Evolutionary conservation across 345 rosid genomes (phyloP), one percentile per base, ranked within the genome.

Genomic region (Eutrema heterophyllum): DNA sequence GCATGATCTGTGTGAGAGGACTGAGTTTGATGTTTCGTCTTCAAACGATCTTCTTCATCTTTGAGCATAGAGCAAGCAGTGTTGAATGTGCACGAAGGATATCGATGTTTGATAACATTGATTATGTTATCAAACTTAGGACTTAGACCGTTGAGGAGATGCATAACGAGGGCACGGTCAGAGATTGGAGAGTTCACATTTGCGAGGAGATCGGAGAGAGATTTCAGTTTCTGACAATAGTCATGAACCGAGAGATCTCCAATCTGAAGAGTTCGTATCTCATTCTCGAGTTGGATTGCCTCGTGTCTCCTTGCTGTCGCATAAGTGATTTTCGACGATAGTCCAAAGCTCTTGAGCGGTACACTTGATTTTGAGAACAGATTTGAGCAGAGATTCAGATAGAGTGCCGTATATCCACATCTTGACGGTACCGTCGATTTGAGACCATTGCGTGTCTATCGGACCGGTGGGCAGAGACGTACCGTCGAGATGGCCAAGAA

Each of bases 281-380:
- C 66, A 1, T 61, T 40, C 0, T 40, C 50, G 1, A 61, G 12
- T 12, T 60, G 49, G 0, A 60, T 3, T 0, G 33, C 5, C 40
- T 0, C 55, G 9, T 0, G 9, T 39, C 3, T 64, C 68, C 9
- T 46, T 45, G 11, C 45, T 64, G 0, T 64, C 13, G 0, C 7
- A 14, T 1, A 62, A 62, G 0, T 12, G 12, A 2, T 2, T 0
- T 0, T 62, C 24, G 0, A 62, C 14, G 0, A 4, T 0, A 0
- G 7, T 5, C 51, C 38, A 62, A 0, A 40, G 12, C 0, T 36
- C 32, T 0, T 0, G n/a, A 0, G 32, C 49, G 0, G 12, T 16
- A 0, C 18, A 3, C 2, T 57, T 36, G 0, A 10, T 16, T 2
- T 57, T 35, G 24, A 57, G 26, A 0, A 57, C 4, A 0, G n/a